Evolutionary conservation across 106 monocot species (phyloP), one percentile per base, ranked within the genome.

Genomic region (Allium sativum): DNA sequence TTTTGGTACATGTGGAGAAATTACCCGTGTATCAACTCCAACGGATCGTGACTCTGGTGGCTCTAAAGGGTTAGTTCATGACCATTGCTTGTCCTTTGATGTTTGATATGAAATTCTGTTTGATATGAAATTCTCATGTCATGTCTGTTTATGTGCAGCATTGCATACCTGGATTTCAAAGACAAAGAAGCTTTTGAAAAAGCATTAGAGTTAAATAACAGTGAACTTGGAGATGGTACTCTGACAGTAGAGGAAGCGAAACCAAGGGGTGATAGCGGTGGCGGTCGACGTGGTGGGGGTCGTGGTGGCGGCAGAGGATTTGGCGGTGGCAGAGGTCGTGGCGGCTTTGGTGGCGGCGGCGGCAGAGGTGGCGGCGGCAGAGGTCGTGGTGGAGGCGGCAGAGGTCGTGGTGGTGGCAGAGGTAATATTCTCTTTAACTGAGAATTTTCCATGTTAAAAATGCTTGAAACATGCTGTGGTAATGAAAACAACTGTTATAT

Each of bases 31-130:
- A 65, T 81, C 89, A 8, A 15, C 89, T 7, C 86, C 89, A 6
- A 89, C 74, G 64, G 89, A 94, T 73, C 77, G 73, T 59, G 94
- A 90, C 59, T 46, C 81, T 65, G 94, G 94, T 44, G 66, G 43
- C 18, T 65, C 67, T 52, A 94, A 94, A 53, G 94, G 94, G 94
- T 93, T 6, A 73, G 82, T 76, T 20, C 18, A 52, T 52, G 7
- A 52, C 15, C 55, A 3, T 55, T 55, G n/a, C 18, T 1, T 55
- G 14, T 0, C 9, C 13, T 9, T 9, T 17, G 1, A 19, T 17
- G 2, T 55, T 17, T 55, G n/a, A 9, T 19, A 1, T 8, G 55
- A n/a, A n/a, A n/a, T n/a, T n/a, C n/a, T 15, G 13, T 15, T 50
- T 50, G 47, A 8, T 47, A 8, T 12, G 47, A 12, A 47, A 8